Percentiles rank a stretch among this genome's conserved stretches.
phyloP scores from a whole-genome alignment of 768 basidiomycete species.

The Xerocomellus dryophilus region DNA sequence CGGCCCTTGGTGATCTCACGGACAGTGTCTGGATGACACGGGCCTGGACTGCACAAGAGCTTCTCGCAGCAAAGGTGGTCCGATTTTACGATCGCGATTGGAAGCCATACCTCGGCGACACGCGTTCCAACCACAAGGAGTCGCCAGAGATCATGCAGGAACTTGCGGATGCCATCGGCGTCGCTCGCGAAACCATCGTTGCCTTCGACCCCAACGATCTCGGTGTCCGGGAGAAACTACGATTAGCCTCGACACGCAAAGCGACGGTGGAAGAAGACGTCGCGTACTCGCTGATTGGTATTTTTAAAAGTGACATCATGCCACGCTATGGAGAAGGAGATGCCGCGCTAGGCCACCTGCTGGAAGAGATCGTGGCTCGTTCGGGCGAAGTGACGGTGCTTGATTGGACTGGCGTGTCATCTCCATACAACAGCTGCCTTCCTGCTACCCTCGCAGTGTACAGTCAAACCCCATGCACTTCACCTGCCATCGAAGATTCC shows the following conservation, averaged over 20 bases:
- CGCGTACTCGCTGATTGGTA: not conserved
- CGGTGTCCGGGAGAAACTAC: slow-evolving; percentile 8
- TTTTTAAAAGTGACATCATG: not conserved
- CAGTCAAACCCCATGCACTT: not conserved
- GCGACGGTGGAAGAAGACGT: slow-evolving; percentile 3
- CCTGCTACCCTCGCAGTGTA: slow-evolving; percentile 1
- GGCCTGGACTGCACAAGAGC: slow-evolving; percentile 18
- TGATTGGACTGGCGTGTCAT: slow-evolving; percentile 11
- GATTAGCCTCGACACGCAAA: slow-evolving; percentile 7
- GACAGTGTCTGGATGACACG: slow-evolving; percentile 9
- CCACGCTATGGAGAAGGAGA: slow-evolving; percentile 9
- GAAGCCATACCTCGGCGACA: slow-evolving; percentile 9
- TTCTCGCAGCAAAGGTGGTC: slow-evolving; percentile 8
- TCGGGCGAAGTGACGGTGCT: slow-evolving; percentile 6
- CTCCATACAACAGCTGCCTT: slow-evolving; percentile 14
- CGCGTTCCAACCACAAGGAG: slow-evolving; percentile 6
- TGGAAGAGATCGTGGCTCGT: slow-evolving; percentile 13
- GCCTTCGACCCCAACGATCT: slow-evolving; percentile 6
- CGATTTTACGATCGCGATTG: slow-evolving; percentile 11
- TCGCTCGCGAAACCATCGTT: not conserved
- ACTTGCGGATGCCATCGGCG: slow-evolving; percentile 2
- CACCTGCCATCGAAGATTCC: not conserved
- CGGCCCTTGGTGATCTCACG: not conserved
- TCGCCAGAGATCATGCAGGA: slow-evolving; percentile 10
- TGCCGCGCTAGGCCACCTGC: slow-evolving; percentile 10